These are phyloP conservation scores for Mycena capillaripes DNA, from an alignment of 768 basidiomycete species.

Conservation along the genomic window DNA sequence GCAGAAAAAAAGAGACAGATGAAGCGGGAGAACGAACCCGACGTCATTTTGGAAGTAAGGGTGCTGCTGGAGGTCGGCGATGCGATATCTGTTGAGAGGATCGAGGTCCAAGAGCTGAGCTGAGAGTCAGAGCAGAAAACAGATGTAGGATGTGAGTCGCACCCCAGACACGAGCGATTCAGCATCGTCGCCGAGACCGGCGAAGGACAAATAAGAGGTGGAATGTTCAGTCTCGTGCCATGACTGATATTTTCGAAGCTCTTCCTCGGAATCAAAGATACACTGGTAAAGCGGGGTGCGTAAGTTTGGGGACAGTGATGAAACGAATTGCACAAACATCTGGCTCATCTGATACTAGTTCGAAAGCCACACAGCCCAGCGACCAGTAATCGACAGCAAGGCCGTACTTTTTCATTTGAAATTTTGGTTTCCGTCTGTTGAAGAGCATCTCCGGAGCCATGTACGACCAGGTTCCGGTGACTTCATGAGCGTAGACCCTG, in stretches of 20 bases:
- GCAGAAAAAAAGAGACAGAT: neutral
- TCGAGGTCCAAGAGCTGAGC: slow-evolving; percentile 39
- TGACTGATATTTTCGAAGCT: slow-evolving; percentile 39
- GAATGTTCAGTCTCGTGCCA: slow-evolving; percentile 30
- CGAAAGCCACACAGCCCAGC: slow-evolving; percentile 56
- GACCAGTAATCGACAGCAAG: slow-evolving; percentile 57
- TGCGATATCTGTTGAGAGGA: slow-evolving; percentile 37
- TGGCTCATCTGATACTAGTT: slow-evolving; percentile 47
- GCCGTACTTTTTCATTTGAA: slow-evolving; percentile 44
- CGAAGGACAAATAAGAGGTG: slow-evolving; percentile 41
- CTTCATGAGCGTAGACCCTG: slow-evolving; percentile 40
- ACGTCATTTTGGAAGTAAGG: slow-evolving; percentile 39
- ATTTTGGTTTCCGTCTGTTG: slow-evolving; percentile 35
- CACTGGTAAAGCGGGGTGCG: slow-evolving; percentile 37
- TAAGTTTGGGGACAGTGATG: neutral
- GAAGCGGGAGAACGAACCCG: slow-evolving; percentile 35
- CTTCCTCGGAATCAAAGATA: slow-evolving; percentile 46
- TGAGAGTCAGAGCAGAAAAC: neutral
- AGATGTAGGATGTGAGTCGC: neutral
- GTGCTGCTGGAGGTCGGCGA: slow-evolving; percentile 38
- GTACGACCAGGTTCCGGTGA: slow-evolving; percentile 52
- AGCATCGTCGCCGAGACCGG: slow-evolving; percentile 37
- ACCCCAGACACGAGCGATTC: slow-evolving; percentile 50
- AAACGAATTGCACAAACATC: slow-evolving; percentile 36
- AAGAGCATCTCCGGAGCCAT: slow-evolving; percentile 58